These are phyloP conservation scores for Heritiera littoralis DNA, from an alignment of 345 rosid genomes.

Conservation along the genomic window DNA sequence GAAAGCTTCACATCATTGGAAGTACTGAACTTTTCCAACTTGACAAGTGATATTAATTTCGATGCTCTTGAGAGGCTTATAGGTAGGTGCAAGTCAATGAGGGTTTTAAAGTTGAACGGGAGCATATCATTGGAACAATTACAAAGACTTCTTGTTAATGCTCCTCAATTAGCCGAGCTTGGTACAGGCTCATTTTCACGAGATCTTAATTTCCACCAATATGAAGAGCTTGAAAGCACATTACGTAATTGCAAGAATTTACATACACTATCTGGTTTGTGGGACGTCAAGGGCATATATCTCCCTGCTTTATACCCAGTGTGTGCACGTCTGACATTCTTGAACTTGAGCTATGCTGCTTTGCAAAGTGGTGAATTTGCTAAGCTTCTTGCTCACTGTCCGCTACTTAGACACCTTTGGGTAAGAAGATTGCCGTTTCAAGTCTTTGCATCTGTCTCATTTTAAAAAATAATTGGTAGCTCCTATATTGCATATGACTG, in stretches of 20 bases:
- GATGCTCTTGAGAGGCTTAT: conserved; percentile 65
- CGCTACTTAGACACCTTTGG: conserved; percentile 59
- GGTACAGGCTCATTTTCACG: conserved; percentile 64
- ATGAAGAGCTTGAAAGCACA: conserved; percentile 42
- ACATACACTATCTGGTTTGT: conserved; percentile 57
- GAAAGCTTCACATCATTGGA: conserved; percentile 58
- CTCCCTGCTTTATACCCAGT: conserved; percentile 52
- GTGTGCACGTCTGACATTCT: conserved; percentile 52
- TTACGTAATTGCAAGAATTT: conserved; percentile 52
- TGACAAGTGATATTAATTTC: conserved; percentile 49
- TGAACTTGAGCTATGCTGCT: conserved; percentile 60
- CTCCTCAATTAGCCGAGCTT: conserved; percentile 55
- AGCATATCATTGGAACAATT: conserved; percentile 48
- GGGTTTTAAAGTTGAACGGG: conserved; percentile 56
- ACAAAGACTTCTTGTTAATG: conserved; percentile 49
- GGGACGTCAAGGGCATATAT: conserved; percentile 46
- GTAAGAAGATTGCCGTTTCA: conserved; percentile 33
- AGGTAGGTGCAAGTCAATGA: conserved; percentile 55
- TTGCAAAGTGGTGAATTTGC: conserved; percentile 54
- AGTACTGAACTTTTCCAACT: conserved; percentile 55
- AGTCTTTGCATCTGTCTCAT: not conserved
- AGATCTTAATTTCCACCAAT: conserved; percentile 40
- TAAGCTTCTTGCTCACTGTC: conserved; percentile 56
- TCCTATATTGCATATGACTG: not conserved
- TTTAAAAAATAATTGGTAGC: not conserved